Conservation (phyloP, 768 basidiomycete species). For the Mrakia frigida region DNA sequence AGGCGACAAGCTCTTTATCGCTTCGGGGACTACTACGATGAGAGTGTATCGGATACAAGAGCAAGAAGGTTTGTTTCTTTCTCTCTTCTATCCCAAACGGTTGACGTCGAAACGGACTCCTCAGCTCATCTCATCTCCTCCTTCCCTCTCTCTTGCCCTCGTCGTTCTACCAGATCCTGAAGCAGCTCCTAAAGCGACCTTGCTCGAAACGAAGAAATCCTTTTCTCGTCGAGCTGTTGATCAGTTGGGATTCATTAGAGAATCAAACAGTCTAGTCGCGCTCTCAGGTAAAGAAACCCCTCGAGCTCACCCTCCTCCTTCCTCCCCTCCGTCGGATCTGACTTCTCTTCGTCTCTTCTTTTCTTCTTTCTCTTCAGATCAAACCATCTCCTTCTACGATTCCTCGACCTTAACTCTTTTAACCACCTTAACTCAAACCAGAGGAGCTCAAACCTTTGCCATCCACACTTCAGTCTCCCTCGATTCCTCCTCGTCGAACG, state of each 20-base stretch:
- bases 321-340: background rate
- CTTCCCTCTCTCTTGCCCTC: constrained; percentile 34
- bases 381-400: constrained; percentile 65
- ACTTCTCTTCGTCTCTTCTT: no score
- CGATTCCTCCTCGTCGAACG: constrained; percentile 57
- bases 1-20: constrained; percentile 60
- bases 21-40: constrained; percentile 37
- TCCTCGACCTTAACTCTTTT: constrained; percentile 66
- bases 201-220: constrained; percentile 63
- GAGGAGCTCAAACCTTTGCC: constrained; percentile 76
- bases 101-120: no score
- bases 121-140: background rate
- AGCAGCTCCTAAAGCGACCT: constrained; percentile 26
- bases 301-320: background rate
- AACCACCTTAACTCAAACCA: constrained; percentile 67
- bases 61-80: constrained; percentile 22
- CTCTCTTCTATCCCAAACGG: no score
- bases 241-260: constrained; percentile 76
- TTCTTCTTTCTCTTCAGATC: constrained; percentile 52
- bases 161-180: background rate
- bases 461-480: constrained; percentile 58
- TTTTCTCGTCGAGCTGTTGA: constrained; percentile 70
- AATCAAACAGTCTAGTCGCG: constrained; percentile 76
- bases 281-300: constrained; percentile 77
- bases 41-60: constrained; percentile 39